Evolutionary conservation across 495 filamentous ascomycete genomes (phyloP).

Genomic region (Tuber calosporum): DNA sequence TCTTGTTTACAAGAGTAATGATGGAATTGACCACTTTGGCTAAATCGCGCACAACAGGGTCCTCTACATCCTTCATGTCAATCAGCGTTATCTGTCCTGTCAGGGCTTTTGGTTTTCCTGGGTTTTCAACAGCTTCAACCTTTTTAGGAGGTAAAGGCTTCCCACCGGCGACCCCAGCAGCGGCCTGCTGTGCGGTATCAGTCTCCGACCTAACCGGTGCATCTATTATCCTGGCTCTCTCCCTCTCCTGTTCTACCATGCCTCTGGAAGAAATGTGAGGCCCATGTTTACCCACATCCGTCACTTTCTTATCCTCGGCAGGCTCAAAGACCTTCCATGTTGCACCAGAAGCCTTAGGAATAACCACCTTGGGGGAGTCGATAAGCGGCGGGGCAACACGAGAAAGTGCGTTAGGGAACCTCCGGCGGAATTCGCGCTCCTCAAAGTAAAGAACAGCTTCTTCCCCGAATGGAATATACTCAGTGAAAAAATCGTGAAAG

Average conservation of each 20-base stretch:
- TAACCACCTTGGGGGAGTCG: conserved; percentile 56
- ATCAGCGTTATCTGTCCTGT: conserved; percentile 57
- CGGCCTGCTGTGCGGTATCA: conserved; percentile 37
- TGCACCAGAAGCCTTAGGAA: conserved; percentile 76
- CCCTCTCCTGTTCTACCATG: conserved; percentile 26
- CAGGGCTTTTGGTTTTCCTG: conserved; percentile 40
- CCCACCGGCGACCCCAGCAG: conserved; percentile 41
- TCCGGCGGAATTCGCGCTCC: conserved; percentile 84
- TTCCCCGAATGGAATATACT: conserved; percentile 92
- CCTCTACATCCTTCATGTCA: conserved; percentile 62
- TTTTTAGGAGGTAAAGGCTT: conserved; percentile 33
- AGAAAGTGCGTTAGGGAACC: conserved; percentile 68
- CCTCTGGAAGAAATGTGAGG: conserved; percentile 35
- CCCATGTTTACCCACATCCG: conserved; percentile 31
- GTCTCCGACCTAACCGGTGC: conserved; percentile 28
- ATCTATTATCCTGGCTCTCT: conserved; percentile 38
- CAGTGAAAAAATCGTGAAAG: conserved; percentile 99
- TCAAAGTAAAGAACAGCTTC: conserved; percentile 95
- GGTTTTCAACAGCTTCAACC: conserved; percentile 44
- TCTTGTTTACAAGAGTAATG: conserved; percentile 83
- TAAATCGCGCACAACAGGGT: conserved; percentile 85
- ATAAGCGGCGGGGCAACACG: conserved; percentile 47
- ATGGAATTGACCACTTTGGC: conserved; percentile 92
- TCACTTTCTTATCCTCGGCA: conserved; percentile 47
- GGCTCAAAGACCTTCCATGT: conserved; percentile 62